phyloP scores from a whole-genome alignment of 2,329 filamentous ascomycete species.

The Pseudogymnoascus sp. region DNA sequence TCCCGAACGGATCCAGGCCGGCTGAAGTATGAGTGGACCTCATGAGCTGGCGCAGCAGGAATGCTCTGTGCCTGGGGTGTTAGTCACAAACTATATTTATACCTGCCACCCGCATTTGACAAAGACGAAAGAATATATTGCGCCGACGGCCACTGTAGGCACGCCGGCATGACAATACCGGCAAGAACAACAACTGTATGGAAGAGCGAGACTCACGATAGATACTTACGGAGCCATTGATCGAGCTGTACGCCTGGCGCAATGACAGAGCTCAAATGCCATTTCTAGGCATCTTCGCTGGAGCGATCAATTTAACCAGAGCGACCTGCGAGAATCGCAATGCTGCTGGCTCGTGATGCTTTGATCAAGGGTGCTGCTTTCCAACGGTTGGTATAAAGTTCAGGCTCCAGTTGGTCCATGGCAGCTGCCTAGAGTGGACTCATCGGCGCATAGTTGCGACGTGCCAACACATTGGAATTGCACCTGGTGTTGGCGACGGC shows the following conservation, averaged over 20 bases:
- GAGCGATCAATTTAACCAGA: neutral
- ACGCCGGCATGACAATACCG: neutral
- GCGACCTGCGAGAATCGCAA: neutral
- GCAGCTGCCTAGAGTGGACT: slow-evolving; percentile 1
- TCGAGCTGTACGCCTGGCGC: neutral
- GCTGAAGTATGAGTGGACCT: neutral
- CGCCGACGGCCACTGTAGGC: neutral
- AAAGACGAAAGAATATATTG: neutral
- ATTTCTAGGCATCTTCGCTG: neutral
- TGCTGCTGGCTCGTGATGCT: neutral
- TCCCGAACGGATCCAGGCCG: neutral
- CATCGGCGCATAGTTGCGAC: slow-evolving; percentile 2
- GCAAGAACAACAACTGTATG: neutral
- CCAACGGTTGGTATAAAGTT: neutral
- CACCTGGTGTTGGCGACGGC: slow-evolving; percentile 60
- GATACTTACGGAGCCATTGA: neutral
- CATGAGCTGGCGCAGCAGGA: neutral
- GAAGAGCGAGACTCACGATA: neutral
- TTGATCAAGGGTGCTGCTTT: neutral
- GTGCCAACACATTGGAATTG: slow-evolving; percentile 64
- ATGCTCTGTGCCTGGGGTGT: neutral
- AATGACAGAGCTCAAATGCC: neutral
- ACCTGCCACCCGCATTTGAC: neutral
- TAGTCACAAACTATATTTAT: slow-evolving; percentile 2
- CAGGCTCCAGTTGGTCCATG: neutral